These are phyloP conservation scores for Telfairia occidentalis DNA, from an alignment of 331 rosid species.

Conservation along the genomic window DNA sequence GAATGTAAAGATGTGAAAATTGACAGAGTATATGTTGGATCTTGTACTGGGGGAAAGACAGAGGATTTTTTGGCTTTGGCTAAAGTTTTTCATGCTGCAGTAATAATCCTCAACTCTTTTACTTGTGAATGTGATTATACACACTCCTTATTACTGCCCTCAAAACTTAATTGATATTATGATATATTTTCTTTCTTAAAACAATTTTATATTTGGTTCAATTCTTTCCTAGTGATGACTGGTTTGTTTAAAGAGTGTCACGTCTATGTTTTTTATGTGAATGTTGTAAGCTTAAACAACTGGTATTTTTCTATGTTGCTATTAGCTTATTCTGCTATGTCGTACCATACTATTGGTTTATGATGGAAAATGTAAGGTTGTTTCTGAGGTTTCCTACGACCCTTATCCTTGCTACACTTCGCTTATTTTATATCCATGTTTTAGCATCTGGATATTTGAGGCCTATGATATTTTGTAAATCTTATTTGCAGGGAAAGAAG, in stretches of 20 bases:
- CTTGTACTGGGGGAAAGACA: conserved; percentile 95
- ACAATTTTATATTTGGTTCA: neutral
- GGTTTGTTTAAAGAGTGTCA: neutral
- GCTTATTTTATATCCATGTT: neutral
- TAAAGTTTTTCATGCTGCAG: conserved; percentile 71
- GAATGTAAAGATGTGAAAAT: conserved; percentile 97
- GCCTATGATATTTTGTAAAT: conserved; percentile 3
- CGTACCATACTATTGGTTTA: neutral
- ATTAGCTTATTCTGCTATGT: neutral
- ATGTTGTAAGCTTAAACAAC: neutral
- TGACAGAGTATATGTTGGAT: conserved; percentile 87
- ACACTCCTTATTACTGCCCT: neutral
- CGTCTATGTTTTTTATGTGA: neutral
- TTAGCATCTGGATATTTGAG: neutral
- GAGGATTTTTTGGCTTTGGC: conserved; percentile 95
- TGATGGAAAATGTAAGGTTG: neutral
- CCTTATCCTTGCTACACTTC: neutral
- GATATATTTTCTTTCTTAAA: neutral
- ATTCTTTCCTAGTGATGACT: neutral
- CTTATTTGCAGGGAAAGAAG: conserved; percentile 60
- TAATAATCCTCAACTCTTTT: conserved; percentile 31
- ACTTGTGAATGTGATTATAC: neutral
- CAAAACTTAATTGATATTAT: neutral
- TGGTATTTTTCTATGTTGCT: neutral
- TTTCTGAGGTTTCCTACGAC: neutral